These are phyloP conservation scores for Fagopyrum esculentum DNA, from an alignment of 148 eudicot genomes.

Conservation along the genomic window DNA sequence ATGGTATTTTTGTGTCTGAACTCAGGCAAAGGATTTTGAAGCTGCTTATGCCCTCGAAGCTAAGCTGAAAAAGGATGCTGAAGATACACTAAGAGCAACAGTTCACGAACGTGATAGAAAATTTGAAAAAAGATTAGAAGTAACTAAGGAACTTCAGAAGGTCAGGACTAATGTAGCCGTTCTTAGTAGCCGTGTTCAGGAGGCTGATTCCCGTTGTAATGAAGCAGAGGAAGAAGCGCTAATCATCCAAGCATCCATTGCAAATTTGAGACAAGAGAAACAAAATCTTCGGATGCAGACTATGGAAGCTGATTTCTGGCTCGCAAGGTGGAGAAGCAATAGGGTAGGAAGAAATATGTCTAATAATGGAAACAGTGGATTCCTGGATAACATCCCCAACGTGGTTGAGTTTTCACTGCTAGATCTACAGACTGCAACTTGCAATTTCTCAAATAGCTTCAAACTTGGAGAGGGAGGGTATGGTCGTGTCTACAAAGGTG, in stretches of 20 bases:
- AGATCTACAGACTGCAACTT: conserved; percentile 76
- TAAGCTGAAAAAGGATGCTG: conserved; percentile 43
- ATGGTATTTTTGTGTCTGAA: background rate
- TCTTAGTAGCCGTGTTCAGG: conserved; percentile 54
- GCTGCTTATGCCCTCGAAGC: conserved; percentile 38
- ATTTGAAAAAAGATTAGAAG: conserved; percentile 36
- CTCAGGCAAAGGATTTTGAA: conserved; percentile 53
- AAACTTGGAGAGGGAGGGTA: conserved; percentile 53
- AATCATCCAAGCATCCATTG: conserved; percentile 44
- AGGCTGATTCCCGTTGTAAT: conserved; percentile 51
- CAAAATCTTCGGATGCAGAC: conserved; percentile 53
- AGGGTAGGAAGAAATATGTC: conserved; percentile 29
- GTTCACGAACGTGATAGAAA: conserved; percentile 54
- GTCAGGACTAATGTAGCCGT: conserved; percentile 63
- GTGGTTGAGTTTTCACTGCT: conserved; percentile 48
- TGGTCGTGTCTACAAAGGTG: conserved; percentile 76
- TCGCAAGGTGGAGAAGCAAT: conserved; percentile 57
- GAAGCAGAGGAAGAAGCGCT: conserved; percentile 55
- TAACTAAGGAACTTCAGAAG: conserved; percentile 45
- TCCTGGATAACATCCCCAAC: conserved; percentile 31
- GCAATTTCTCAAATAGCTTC: conserved; percentile 74
- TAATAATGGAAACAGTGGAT: conserved; percentile 22
- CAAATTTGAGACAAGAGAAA: conserved; percentile 48
- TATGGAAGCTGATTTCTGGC: conserved; percentile 61
- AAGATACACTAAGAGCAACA: conserved; percentile 39